These are phyloP conservation scores for Phytophthora tubulina DNA, from an alignment of 352 stramenopile genomes.

Conservation along the genomic window DNA sequence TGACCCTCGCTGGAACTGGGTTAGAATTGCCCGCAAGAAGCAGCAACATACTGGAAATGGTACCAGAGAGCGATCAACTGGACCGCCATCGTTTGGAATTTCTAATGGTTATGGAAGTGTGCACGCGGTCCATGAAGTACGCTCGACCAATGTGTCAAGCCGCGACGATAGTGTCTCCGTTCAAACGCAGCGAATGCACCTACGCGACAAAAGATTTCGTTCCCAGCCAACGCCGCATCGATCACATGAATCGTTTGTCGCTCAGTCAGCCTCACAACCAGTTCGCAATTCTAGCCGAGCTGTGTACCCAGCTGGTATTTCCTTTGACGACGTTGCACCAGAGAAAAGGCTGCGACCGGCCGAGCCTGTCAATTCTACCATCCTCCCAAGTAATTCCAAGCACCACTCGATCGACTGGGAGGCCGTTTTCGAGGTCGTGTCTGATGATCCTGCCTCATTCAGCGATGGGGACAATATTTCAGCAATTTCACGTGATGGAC, in stretches of 20 bases:
- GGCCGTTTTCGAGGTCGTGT: constrained; percentile 41
- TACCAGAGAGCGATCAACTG: constrained; percentile 2
- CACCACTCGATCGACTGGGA: constrained; percentile 37
- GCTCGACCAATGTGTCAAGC: constrained; percentile 20
- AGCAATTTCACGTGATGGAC: constrained; percentile 23
- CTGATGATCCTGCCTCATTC: constrained; percentile 2
- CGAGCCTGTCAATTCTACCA: constrained; percentile 10
- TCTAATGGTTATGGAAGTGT: constrained; percentile 11
- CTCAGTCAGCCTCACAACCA: not conserved
- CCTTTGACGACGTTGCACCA: constrained; percentile 20
- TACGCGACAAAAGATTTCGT: constrained; percentile 60
- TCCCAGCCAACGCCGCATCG: constrained; percentile 15
- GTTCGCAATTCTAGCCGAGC: not conserved
- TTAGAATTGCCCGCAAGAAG: constrained; percentile 50
- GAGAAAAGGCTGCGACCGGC: constrained; percentile 17
- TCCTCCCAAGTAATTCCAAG: constrained; percentile 9
- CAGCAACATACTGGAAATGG: constrained; percentile 25
- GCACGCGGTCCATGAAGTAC: constrained; percentile 9
- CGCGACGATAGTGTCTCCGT: constrained; percentile 44
- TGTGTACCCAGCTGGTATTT: constrained; percentile 28
- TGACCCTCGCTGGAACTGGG: constrained; percentile 62
- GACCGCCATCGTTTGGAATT: not conserved
- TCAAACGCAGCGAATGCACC: constrained; percentile 58
- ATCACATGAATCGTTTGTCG: constrained; percentile 20
- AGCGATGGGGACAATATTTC: not conserved